Base-by-base conservation (phyloP, 2,329 filamentous ascomycete genomes). In the Cadophora sp. region DNA sequence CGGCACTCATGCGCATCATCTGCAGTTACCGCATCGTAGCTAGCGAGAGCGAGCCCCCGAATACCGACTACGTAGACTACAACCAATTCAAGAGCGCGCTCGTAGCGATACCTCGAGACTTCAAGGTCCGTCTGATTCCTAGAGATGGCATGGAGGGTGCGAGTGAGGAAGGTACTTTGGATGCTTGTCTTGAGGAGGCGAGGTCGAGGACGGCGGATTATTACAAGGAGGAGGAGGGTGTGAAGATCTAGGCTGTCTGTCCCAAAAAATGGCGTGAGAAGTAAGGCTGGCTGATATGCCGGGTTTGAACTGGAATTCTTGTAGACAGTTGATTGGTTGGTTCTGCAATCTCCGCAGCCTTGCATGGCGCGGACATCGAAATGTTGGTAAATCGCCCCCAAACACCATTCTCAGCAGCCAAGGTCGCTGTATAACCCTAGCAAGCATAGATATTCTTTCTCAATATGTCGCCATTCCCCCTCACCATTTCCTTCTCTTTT, bases 51-150 rank as follows among this genome's bases (percentile, higher is more conserved):
- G 77, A 83, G 53, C 86, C 86, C 0, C 87, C 86, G 0, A 89
- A 87, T 70, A 88, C 86, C 0, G 86, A 89, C 73, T 89, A 89
- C 69, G 83, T 89, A 4, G 86, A 89, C 5, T 89, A 89, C 72
- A 89, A 89, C 71, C 81, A 85, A 72, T 83, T 87, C 72, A 88
- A 89, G 77, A 84, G 82, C 1, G 86, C 86, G 0, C 72, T 89
- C 40, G 86, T 89, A 14, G 87, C 87, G 0, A 88, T 89, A 62
- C 87, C 87, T 0, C 77, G 83, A 55, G 82, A 87, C 55, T 89
- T 89, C 75, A 87, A 86, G 72, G 82, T 88, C 5, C 84, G 79
- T 73, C 76, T 89, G n/a, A 78, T 87, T 19, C 84, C 85, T 0
- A 79, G 86, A 56, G 84, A 86, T 71, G 73, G 77, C 1, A 43